Percentiles rank a stretch among this genome's conserved stretches.
phyloP scores from a whole-genome alignment of 306 rosid species.

The Spatholobus suberectus region DNA sequence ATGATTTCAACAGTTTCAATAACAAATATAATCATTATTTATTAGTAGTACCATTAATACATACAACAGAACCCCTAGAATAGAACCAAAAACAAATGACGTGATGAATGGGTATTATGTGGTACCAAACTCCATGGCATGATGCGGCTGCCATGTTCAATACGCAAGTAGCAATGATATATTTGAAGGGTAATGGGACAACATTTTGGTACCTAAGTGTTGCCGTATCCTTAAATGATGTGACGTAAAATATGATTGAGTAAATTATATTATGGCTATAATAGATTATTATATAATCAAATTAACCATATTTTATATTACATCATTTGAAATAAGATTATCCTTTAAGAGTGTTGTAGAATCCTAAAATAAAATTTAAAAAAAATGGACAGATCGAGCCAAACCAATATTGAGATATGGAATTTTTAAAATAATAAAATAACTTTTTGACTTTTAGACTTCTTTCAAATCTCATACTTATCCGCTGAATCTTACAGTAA shows the following conservation, averaged over 20 bases:
- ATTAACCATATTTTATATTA: neutral
- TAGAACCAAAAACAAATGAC: conserved; percentile 37
- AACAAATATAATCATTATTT: neutral
- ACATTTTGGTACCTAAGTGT: conserved; percentile 25
- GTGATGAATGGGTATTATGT: conserved; percentile 36
- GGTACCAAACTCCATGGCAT: conserved; percentile 33
- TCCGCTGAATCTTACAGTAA: conserved; percentile 36
- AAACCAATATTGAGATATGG: conserved; percentile 39
- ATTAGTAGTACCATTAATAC: neutral
- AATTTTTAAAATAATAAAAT: neutral
- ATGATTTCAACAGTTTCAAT: conserved; percentile 5
- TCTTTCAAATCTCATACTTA: conserved; percentile 44
- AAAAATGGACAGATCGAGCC: conserved; percentile 4
- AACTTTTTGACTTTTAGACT: conserved; percentile 45
- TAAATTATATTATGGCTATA: neutral
- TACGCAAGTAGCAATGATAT: conserved; percentile 51
- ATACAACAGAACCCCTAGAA: neutral
- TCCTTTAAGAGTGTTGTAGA: neutral
- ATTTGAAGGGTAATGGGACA: conserved; percentile 31
- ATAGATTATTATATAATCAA: neutral
- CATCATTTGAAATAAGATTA: neutral
- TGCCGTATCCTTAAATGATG: conserved; percentile 18
- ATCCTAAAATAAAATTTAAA: neutral
- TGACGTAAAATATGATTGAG: neutral
- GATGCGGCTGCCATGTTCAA: conserved; percentile 32